Conservation (phyloP, 495 filamentous ascomycete species). For the Jackrogersella multiformis region DNA sequence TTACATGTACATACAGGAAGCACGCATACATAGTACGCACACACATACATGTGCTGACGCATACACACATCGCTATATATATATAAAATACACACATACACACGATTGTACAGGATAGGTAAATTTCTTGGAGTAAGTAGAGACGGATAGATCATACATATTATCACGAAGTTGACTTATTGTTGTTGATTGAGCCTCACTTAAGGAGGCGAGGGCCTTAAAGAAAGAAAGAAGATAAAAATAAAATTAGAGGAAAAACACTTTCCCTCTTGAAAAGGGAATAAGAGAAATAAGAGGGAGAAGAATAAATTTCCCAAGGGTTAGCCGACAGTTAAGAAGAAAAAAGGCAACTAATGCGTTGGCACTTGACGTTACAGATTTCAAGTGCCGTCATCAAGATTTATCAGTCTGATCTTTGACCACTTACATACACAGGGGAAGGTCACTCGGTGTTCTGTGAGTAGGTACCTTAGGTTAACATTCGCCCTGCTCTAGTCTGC, state of each 20-base stretch:
- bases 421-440: background rate
- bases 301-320: background rate
- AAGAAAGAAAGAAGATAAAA: background rate
- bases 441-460: background rate
- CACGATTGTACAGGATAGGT: conserved; percentile 11
- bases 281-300: background rate
- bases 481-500: background rate
- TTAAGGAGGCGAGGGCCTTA: background rate
- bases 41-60: conserved; percentile 31
- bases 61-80: conserved; percentile 18
- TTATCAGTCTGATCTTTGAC: conserved; percentile 2
- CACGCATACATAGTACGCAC: conserved; percentile 27
- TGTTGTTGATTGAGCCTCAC: background rate
- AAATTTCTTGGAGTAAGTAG: conserved; percentile 10
- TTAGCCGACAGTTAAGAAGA: background rate
- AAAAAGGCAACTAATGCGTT: conserved; percentile 24
- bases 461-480: background rate
- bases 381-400: conserved; percentile 8
- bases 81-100: background rate
- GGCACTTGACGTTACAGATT: conserved; percentile 29
- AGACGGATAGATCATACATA: background rate
- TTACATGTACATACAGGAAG: conserved; percentile 38
- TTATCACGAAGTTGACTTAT: background rate
- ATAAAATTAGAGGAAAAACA: background rate
- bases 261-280: too few relatives aligned